Evolutionary conservation across 768 basidiomycete genomes (phyloP), one percentile per base, ranked within the genome.

Genomic region (Podaxis rugospora): DNA sequence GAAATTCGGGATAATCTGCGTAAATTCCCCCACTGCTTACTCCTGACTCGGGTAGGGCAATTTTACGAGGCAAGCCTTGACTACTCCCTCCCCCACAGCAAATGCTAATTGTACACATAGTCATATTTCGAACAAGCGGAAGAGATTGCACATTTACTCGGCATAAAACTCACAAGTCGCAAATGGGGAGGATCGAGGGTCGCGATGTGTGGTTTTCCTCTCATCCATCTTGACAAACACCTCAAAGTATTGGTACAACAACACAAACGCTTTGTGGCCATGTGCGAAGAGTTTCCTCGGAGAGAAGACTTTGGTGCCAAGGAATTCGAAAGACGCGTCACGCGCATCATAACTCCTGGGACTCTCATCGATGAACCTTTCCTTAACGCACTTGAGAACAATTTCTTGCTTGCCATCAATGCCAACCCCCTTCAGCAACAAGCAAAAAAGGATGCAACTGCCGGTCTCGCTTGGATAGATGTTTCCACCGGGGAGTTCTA

Each of bases 401-500:
- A 96, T 66, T 97, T 92, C 69, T 81, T 98, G 49, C 82, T 97
- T 32, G 83, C 93, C 4, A 77, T 95, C 40, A 74, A 74, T 36
- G 50, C 67, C 7, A 58, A 18, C 50, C 54, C 47, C 28, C 61
- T 25, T 39, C 54, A n/a, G 37, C 51, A 27, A 39, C 35, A 42
- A 37, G 52, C 18, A 32, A 28, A 55, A 39, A 62, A 49, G 46
- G 63, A 66, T 11, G 64, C 61, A 42, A 60, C 27, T 63, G 57
- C 85, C n/a, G 93, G 92, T 1, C 76, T 98, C 42, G 94, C 95
- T 5, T 98, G 95, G 89, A 93, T 92, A 25, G 95, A 98, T 69
- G 84, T 97, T 16, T 95, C 95, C 13, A 97, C 95, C 0, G 93
- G 93, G 62, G 95, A 96, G 68, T 93, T 96, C 71, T 94, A 90